Conservation (phyloP, 768 basidiomycete species). For the Xanthoconium purpureum region DNA sequence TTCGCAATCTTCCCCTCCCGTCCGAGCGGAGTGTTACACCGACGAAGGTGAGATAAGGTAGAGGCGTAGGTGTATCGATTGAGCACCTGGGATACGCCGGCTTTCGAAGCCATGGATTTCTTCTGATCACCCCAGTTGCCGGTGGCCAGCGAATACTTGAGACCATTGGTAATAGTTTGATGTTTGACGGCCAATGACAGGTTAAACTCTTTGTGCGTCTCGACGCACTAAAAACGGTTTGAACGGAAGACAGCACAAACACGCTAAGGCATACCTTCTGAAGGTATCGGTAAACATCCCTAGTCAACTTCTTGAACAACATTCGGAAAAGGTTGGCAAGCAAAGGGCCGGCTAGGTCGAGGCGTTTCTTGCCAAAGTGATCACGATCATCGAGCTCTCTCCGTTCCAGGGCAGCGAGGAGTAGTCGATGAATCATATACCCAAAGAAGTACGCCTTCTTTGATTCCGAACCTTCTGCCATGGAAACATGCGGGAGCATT, state of each 20-base stretch:
- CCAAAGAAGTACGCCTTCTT: slow-evolving; percentile 99
- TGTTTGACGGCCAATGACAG: slow-evolving; percentile 90
- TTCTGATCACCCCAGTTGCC: slow-evolving; percentile 99
- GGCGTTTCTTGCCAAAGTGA: slow-evolving; percentile 97
- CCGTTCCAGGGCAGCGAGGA: slow-evolving; percentile 90
- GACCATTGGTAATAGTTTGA: slow-evolving; percentile 95
- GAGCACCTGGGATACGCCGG: slow-evolving; percentile 97
- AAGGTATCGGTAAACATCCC: slow-evolving; percentile 93
- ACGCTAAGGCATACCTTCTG: slow-evolving; percentile 69
- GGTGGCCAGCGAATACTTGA: slow-evolving; percentile 96
- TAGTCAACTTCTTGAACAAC: slow-evolving; percentile 94
- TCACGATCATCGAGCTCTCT: slow-evolving; percentile 98
- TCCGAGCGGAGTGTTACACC: slow-evolving; percentile 96
- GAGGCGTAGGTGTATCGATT: slow-evolving; percentile 99
- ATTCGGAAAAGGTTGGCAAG: slow-evolving; percentile 97
- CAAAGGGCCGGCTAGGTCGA: slow-evolving; percentile 93
- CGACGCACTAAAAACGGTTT: slow-evolving; percentile 70
- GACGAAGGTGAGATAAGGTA: slow-evolving; percentile 94
- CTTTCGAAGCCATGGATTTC: slow-evolving; percentile 96
- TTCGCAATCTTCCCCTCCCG: slow-evolving; percentile 99
- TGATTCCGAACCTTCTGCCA: slow-evolving; percentile 92
- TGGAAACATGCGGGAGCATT: slow-evolving; percentile 96
- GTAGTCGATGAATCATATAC: slow-evolving; percentile 96
- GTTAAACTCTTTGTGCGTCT: slow-evolving; percentile 93
- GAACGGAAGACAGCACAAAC: not conserved